Evolutionary conservation across 1,139 yeast species (phyloP), one percentile per base, ranked within the genome.

Genomic region (Protomyces inouyei): DNA sequence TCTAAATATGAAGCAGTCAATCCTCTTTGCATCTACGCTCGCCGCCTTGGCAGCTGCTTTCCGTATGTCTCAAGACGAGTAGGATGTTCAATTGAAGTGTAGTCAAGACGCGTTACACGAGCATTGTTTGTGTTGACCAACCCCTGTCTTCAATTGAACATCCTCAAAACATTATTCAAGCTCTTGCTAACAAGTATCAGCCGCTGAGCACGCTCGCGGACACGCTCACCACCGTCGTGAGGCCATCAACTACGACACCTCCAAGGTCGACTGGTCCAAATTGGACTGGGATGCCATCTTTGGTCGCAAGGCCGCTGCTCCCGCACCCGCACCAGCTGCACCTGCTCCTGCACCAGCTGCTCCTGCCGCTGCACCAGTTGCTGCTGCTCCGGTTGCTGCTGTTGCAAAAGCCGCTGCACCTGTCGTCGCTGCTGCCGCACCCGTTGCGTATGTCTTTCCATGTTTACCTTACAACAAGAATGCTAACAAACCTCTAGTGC

Each of bases 271-370:
- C 53, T 59, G 63, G 63, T 23, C 25, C 16, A 55, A 55, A 6
- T 25, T 59, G 12, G 63, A 59, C 53, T 59, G 63, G 63, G 40
- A 55, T 18, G 23, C 56, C 45, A 48, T 59, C 57, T 52, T 59
- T 43, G 63, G 63, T 14, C 40, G 55, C 38, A 52, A 52, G 37
- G 55, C 55, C n/a, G 55, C 55, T 21, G 55, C 55, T 28, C 25
- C 57, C 12, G 48, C 56, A n/a, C 25, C 57, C 12, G 48, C 56
- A n/a, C 18, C 57, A 3, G 36, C 48, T 10, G 48, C 48, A 9
- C 10, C 48, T 43, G 48, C 48, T 43, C 48, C 48, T 18, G 57
- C 48, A 3, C 48, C 59, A 3, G 40, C 52, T 35, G 25, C 56
- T 53, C 14, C 56, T 53, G 40, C 55, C 14, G 55, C 38, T 23